Percentiles rank a stretch among this genome's conserved stretches.
Evolutionary conservation across 1,139 yeast species (phyloP).

Genomic region (Pichia sp.): DNA sequence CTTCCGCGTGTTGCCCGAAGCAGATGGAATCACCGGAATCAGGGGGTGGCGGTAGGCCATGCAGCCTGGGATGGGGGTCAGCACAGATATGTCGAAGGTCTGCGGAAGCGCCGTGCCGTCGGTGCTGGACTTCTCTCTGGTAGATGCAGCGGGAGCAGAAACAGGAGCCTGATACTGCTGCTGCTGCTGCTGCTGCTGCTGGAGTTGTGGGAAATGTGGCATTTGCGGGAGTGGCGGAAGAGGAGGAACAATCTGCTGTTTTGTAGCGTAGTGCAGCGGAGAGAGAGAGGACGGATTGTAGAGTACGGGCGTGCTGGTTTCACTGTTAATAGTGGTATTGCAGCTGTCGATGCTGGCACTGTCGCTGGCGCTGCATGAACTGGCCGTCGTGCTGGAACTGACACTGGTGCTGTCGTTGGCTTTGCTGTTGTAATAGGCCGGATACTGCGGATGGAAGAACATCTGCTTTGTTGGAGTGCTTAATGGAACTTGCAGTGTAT

Average conservation of each 20-base stretch:
- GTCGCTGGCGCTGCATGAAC: neutral
- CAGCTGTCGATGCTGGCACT: neutral
- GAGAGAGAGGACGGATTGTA: neutral
- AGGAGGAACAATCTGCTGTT: neutral
- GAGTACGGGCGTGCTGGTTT: neutral
- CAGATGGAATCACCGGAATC: constrained; percentile 13
- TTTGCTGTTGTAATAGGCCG: neutral
- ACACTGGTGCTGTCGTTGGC: neutral
- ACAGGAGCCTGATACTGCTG: neutral
- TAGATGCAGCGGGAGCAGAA: neutral
- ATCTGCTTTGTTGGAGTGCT: neutral
- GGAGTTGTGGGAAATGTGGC: neutral
- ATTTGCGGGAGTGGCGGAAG: neutral
- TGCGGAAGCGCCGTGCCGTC: neutral
- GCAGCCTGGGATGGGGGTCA: constrained; percentile 12
- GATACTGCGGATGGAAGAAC: neutral
- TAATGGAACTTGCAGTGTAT: neutral
- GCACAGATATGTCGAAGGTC: neutral
- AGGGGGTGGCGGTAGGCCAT: constrained; percentile 15
- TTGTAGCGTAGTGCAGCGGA: neutral
- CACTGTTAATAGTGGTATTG: neutral
- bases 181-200: neutral
- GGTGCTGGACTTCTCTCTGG: neutral
- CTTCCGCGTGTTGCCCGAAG: constrained; percentile 10
- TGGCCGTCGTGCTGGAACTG: no score